Evolutionary conservation across 768 basidiomycete species (phyloP), one percentile per base, ranked within the genome.

Genomic region (Phlegmacium glaucopus): DNA sequence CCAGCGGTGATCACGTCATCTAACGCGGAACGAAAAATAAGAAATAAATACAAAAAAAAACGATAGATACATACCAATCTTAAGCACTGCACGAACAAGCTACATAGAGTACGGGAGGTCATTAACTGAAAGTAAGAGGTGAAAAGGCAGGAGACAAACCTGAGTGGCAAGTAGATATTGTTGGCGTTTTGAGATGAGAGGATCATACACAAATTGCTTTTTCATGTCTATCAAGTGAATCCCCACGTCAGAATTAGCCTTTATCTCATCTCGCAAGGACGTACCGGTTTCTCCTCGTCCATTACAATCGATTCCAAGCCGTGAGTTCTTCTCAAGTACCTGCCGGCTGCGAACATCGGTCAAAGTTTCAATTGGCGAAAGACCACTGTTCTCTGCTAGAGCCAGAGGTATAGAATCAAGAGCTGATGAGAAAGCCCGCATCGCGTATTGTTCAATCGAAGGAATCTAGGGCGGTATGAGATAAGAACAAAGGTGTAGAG

Each of bases 361-460:
- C n/a, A 99, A 78, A 5, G 94, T 96, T 69, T 95, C 94, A 51
- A 99, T 99, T 9, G 96, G 96, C 11, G 90, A 85, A 37, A 98
- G 68, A 45, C 96, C 96, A 51, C 92, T 95, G 76, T 99, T 99
- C 69, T 99, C 96, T 11, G 96, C 96, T 9, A 99, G 77, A 4
- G 96, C 96, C 10, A 99, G 80, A 3, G 96, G 96, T 41, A 98
- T 72, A n/a, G 93, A 80, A 59, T 99, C 96, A 7, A 99, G 74
- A 11, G 96, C 95, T 28, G 90, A 89, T 4, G 96, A 80, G 65
- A 98, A 99, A n/a, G 96, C 94, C 41, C 95, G 87, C 94, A 99
- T 97, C 3, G 96, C 96, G 61, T 99, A 99, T 74, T 99, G 96
- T 70, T 99, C 96, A 60, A 99, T 97, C 25, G 92, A 80, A 1